phyloP scores from a whole-genome alignment of 176 grass and related monocot genomes.

The Aegilops longissima region DNA sequence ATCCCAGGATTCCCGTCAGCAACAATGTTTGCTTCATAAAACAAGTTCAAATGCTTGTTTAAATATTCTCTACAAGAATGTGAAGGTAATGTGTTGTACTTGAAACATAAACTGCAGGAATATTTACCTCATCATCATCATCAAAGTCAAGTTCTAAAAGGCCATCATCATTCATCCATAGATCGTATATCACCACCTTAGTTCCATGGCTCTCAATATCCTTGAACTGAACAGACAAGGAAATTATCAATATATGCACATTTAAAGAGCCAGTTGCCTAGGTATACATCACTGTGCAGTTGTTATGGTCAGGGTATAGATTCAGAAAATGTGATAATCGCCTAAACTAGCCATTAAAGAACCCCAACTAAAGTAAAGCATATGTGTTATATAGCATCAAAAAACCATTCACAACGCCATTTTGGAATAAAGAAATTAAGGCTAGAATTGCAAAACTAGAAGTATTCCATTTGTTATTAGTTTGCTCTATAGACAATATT shows the following conservation, averaged over 20 bases:
- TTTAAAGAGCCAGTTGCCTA: not conserved
- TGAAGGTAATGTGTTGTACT: not conserved
- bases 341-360: not conserved
- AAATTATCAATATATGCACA: slow-evolving; percentile 24
- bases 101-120: slow-evolving; percentile 20
- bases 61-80: not conserved
- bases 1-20: not conserved
- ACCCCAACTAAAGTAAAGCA: slow-evolving; percentile 8
- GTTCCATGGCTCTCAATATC: slow-evolving; percentile 86
- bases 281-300: not conserved
- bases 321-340: slow-evolving; percentile 27
- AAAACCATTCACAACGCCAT: not conserved
- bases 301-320: slow-evolving; percentile 5
- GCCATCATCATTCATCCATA: slow-evolving; percentile 99
- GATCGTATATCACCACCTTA: slow-evolving; percentile 85
- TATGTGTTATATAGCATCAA: not conserved
- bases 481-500: not conserved
- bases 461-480: not conserved
- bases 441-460: not conserved
- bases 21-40: not conserved
- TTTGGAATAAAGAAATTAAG: not conserved
- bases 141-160: slow-evolving; percentile 97
- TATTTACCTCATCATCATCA: slow-evolving; percentile 86
- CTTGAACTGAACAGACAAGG: slow-evolving; percentile 66
- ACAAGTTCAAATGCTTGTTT: not conserved